phyloP scores from a whole-genome alignment of 306 rosid species.

The Cucumis cinereus region DNA sequence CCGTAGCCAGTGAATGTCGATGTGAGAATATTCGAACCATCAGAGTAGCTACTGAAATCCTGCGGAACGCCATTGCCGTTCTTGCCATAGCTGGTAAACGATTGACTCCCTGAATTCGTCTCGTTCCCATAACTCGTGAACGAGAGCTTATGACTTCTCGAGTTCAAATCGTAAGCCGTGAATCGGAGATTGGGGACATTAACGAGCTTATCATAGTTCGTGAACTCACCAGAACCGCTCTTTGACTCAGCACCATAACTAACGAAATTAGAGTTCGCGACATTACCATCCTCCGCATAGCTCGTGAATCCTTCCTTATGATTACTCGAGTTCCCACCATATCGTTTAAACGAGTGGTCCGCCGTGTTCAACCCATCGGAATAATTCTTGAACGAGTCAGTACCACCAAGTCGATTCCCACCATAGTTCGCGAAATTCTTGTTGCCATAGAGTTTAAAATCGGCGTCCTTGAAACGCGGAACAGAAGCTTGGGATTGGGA shows the following conservation, averaged over 20 bases:
- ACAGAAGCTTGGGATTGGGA: background rate
- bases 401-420: constrained; percentile 21
- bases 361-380: constrained; percentile 52
- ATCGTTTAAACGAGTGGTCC: constrained; percentile 46
- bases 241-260: constrained; percentile 35
- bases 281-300: constrained; percentile 63
- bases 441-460: constrained; percentile 45
- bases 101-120: constrained; percentile 57
- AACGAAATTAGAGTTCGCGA: constrained; percentile 47
- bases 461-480: constrained; percentile 14
- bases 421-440: constrained; percentile 58
- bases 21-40: constrained; percentile 39
- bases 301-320: constrained; percentile 39
- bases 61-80: constrained; percentile 35
- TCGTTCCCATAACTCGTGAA: constrained; percentile 63
- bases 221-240: constrained; percentile 42
- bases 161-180: constrained; percentile 44
- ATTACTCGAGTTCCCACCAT: constrained; percentile 32
- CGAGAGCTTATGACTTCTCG: constrained; percentile 41
- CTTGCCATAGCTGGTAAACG: constrained; percentile 56
- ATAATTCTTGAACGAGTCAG: constrained; percentile 79
- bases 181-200: constrained; percentile 72
- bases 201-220: constrained; percentile 46
- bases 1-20: constrained; percentile 57
- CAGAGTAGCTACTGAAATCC: constrained; percentile 54